A percentile compares a stretch with the other conserved stretches of the same genome.
phyloP scores from a whole-genome alignment of 345 rosid genomes.

The Rhizophora mangle region DNA sequence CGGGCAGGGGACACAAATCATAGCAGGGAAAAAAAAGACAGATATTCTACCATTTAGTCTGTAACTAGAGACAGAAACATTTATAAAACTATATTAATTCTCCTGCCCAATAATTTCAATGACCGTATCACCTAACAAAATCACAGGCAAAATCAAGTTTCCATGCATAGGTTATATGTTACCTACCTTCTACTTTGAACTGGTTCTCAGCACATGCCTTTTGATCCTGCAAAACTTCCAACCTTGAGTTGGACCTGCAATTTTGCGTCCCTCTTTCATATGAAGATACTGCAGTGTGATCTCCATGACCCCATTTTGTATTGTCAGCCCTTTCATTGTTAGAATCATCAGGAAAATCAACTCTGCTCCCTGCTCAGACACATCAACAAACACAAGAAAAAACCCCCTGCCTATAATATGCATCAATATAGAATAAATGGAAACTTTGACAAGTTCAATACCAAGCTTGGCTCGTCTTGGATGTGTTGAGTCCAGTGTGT shows the following conservation, averaged over 20 bases:
- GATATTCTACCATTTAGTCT: neutral
- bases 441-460: constrained; percentile 30
- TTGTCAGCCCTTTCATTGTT: constrained; percentile 45
- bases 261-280: constrained; percentile 31
- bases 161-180: neutral
- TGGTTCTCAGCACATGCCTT: constrained; percentile 40
- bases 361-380: constrained; percentile 62
- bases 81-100: neutral
- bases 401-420: constrained; percentile 10
- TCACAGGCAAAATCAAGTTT: constrained; percentile 14
- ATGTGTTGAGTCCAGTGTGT: constrained; percentile 42
- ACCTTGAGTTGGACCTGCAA: constrained; percentile 26
- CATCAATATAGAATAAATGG: constrained; percentile 7
- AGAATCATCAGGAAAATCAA: constrained; percentile 51
- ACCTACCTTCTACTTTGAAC: constrained; percentile 55
- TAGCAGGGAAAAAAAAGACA: neutral
- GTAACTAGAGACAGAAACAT: neutral
- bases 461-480: constrained; percentile 64
- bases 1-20: neutral
- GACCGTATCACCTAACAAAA: constrained; percentile 9
- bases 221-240: constrained; percentile 31
- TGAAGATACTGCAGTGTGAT: constrained; percentile 24
- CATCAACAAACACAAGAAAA: constrained; percentile 23
- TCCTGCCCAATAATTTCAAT: neutral
- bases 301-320: constrained; percentile 33